Conservation (phyloP, 805 yeast species). For the Lipomyces anomalus region DNA sequence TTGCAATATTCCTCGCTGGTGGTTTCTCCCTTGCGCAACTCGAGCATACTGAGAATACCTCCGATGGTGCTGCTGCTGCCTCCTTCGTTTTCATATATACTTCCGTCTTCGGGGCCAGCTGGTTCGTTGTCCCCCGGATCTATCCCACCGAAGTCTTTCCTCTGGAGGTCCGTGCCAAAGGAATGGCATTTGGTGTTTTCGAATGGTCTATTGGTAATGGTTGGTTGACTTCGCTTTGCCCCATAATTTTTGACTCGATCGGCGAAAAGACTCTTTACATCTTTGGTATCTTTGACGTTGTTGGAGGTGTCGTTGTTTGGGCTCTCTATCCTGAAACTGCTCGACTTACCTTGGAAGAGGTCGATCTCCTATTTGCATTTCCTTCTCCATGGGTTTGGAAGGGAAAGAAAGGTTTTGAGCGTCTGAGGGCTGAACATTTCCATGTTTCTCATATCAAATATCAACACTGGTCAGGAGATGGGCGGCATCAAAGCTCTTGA, state of each 20-base stretch:
- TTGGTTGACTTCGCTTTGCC: slow-evolving; percentile 34
- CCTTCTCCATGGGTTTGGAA: slow-evolving; percentile 19
- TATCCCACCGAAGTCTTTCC: slow-evolving; percentile 29
- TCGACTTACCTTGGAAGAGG: slow-evolving; percentile 53
- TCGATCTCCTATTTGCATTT: slow-evolving; percentile 47
- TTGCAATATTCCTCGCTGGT: slow-evolving; percentile 41
- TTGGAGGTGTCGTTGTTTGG: slow-evolving; percentile 31
- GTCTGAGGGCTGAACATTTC: too few species aligned
- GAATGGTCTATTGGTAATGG: slow-evolving; percentile 36
- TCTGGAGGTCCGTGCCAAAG: slow-evolving; percentile 26
- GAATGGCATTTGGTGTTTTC: slow-evolving; percentile 13
- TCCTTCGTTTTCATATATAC: slow-evolving; percentile 36
- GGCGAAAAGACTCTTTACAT: slow-evolving; percentile 33
- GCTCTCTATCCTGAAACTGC: slow-evolving; percentile 61
- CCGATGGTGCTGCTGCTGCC: slow-evolving; percentile 31
- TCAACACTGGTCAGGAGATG: too few species aligned
- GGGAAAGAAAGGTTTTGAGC: slow-evolving; percentile 15
- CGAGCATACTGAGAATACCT: slow-evolving; percentile 27
- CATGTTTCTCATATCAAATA: too few species aligned
- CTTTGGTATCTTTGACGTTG: slow-evolving; percentile 32
- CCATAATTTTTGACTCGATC: slow-evolving; percentile 32
- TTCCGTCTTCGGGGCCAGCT: slow-evolving; percentile 31
- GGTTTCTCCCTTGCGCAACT: slow-evolving; percentile 27
- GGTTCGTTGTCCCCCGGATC: slow-evolving; percentile 29
- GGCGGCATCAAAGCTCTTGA: too few species aligned